Percentiles rank a stretch among this genome's conserved stretches.
phyloP scores from a whole-genome alignment of 1,284 basidiomycete species.

The Boletus mariae region DNA sequence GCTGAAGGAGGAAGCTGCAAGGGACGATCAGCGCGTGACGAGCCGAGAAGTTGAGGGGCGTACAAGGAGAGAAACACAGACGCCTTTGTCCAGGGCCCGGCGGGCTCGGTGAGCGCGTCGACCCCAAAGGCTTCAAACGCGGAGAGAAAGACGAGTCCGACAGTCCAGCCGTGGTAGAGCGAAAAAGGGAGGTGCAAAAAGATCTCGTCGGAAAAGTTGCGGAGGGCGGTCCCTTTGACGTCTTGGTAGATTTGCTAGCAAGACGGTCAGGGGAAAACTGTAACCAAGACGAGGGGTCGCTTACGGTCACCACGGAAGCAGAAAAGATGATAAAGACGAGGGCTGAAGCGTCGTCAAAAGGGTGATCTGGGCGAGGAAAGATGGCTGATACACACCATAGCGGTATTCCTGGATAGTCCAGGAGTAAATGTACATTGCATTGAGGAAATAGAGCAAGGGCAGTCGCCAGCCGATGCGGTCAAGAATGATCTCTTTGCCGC shows the following conservation, averaged over 20 bases:
- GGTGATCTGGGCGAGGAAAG: neutral
- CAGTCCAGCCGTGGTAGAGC: constrained; percentile 92
- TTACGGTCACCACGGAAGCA: constrained; percentile 68
- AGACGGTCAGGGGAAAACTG: no score
- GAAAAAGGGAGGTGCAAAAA: constrained; percentile 87
- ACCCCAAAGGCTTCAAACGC: constrained; percentile 91
- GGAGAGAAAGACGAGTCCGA: constrained; percentile 82
- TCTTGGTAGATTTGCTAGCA: constrained; percentile 79
- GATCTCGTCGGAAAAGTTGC: constrained; percentile 69
- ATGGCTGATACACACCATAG: constrained; percentile 41
- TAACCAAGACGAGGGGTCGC: neutral
- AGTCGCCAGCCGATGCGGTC: constrained; percentile 88
- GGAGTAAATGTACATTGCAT: constrained; percentile 81
- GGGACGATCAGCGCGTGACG: neutral
- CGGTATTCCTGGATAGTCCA: constrained; percentile 74
- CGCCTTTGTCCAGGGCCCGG: constrained; percentile 86
- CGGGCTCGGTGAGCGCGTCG: constrained; percentile 62
- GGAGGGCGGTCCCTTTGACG: constrained; percentile 74
- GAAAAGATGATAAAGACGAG: constrained; percentile 85
- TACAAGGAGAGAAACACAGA: constrained; percentile 84
- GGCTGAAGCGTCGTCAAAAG: constrained; percentile 39
- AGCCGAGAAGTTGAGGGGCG: constrained; percentile 13
- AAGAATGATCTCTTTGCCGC: constrained; percentile 76
- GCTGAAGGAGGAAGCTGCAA: constrained; percentile 80
- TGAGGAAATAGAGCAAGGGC: constrained; percentile 81